phyloP scores from a whole-genome alignment of 1,284 basidiomycete species.

The Pisolithus thermaeus region DNA sequence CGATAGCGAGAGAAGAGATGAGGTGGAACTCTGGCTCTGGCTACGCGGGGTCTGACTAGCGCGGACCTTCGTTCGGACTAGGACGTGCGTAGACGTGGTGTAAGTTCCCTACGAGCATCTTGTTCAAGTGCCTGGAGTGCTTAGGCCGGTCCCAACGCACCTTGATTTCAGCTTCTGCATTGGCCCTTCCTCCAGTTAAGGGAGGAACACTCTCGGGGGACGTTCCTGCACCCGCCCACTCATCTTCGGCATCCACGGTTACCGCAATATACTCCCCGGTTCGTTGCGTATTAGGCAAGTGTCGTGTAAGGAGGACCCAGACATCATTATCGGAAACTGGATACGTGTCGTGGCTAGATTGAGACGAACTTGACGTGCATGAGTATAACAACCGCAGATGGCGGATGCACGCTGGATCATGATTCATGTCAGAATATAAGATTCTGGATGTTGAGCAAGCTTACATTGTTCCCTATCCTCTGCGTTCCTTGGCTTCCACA shows the following conservation, averaged over 20 bases:
- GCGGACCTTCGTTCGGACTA: conserved; percentile 40
- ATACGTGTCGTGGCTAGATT: background rate
- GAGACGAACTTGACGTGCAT: conserved; percentile 3
- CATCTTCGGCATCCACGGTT: conserved; percentile 46
- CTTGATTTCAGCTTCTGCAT: conserved; percentile 31
- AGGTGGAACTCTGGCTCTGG: background rate
- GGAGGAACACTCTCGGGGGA: background rate
- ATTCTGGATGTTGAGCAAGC: background rate
- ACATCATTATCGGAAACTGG: conserved; percentile 36
- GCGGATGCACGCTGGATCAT: conserved; percentile 26
- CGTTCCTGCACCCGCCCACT: conserved; percentile 8
- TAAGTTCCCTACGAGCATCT: conserved; percentile 52
- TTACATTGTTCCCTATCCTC: conserved; percentile 21
- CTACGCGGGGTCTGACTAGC: background rate
- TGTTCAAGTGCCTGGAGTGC: conserved; percentile 2
- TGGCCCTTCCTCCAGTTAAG: conserved; percentile 12
- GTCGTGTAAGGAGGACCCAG: conserved; percentile 80
- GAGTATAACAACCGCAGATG: conserved; percentile 34
- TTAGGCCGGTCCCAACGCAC: conserved; percentile 20
- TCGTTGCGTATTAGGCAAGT: conserved; percentile 54
- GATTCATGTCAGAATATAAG: background rate
- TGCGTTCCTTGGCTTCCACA: conserved; percentile 41
- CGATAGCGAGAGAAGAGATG: background rate
- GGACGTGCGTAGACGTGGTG: conserved; percentile 71
- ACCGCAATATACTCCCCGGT: conserved; percentile 71